A percentile compares a stretch with the other conserved stretches of the same genome.
Evolutionary conservation across 495 filamentous ascomycete species (phyloP).

Genomic region (Penicillium flavigenum): DNA sequence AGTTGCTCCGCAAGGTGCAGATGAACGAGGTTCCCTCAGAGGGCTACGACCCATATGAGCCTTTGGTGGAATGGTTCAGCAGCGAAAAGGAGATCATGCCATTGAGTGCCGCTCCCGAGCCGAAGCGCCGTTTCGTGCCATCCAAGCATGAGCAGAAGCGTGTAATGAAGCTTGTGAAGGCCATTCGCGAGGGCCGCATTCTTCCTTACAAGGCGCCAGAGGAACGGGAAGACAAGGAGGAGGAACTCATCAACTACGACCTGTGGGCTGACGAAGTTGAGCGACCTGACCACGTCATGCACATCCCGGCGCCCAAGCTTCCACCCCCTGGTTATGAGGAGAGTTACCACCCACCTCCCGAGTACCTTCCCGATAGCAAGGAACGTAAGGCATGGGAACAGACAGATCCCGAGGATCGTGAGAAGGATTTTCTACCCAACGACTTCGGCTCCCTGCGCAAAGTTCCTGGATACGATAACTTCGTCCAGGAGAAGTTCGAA

Average conservation of each 20-base stretch:
- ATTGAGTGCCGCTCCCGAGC: conserved; percentile 88
- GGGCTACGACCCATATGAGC: conserved; percentile 88
- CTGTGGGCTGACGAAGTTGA: conserved; percentile 91
- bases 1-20: conserved; percentile 83
- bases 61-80: conserved; percentile 90
- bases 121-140: conserved; percentile 91
- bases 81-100: conserved; percentile 91
- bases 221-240: conserved; percentile 68
- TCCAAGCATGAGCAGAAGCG: conserved; percentile 98
- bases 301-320: conserved; percentile 93
- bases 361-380: conserved; percentile 83
- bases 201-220: conserved; percentile 82
- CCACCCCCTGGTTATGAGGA: conserved; percentile 92
- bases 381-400: conserved; percentile 90
- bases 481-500: conserved; percentile 95
- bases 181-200: conserved; percentile 91
- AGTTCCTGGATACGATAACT: conserved; percentile 87
- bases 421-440: conserved; percentile 82
- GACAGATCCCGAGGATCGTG: conserved; percentile 83
- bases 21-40: conserved; percentile 86
- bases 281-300: conserved; percentile 83
- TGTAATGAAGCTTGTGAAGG: conserved; percentile 96
- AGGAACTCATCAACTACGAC: conserved; percentile 76
- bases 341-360: conserved; percentile 93
- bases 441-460: conserved; percentile 80